These are phyloP conservation scores for Cinnamomum chago DNA, from an alignment of 164 flowering plant species.

Conservation along the genomic window DNA sequence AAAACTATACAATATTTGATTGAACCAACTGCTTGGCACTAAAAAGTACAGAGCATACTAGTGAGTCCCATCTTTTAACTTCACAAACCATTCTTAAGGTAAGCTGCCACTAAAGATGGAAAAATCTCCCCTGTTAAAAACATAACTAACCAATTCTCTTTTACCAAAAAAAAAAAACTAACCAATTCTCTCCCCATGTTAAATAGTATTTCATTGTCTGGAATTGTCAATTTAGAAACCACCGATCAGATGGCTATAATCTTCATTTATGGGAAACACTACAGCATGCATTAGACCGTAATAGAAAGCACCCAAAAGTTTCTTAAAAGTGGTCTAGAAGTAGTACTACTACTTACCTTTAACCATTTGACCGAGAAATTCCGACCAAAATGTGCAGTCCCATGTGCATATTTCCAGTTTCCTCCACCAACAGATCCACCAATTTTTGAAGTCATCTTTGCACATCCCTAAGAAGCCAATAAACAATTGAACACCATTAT, in stretches of 20 bases:
- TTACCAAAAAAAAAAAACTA: too few relatives aligned
- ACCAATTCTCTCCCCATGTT: not conserved
- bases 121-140: not conserved
- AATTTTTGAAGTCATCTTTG: conserved; percentile 97
- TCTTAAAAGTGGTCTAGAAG: too few relatives aligned
- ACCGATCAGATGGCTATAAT: not conserved
- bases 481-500: conserved; percentile 2
- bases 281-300: too few relatives aligned
- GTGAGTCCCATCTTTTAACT: not conserved
- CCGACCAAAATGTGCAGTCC: conserved; percentile 98
- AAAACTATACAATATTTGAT: not conserved
- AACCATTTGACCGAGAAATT: conserved; percentile 95
- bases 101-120: not conserved
- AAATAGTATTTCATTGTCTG: not conserved
- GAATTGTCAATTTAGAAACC: not conserved
- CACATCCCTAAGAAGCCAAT: conserved; percentile 69
- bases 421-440: conserved; percentile 93
- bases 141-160: not conserved
- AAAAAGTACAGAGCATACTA: not conserved
- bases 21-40: not conserved
- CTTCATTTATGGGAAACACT: too few relatives aligned
- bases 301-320: too few relatives aligned
- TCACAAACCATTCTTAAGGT: not conserved
- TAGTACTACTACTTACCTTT: conserved; percentile 43
- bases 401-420: conserved; percentile 98